Conservation (phyloP, 495 filamentous ascomycete genomes). For the Penicillium pulvis region DNA sequence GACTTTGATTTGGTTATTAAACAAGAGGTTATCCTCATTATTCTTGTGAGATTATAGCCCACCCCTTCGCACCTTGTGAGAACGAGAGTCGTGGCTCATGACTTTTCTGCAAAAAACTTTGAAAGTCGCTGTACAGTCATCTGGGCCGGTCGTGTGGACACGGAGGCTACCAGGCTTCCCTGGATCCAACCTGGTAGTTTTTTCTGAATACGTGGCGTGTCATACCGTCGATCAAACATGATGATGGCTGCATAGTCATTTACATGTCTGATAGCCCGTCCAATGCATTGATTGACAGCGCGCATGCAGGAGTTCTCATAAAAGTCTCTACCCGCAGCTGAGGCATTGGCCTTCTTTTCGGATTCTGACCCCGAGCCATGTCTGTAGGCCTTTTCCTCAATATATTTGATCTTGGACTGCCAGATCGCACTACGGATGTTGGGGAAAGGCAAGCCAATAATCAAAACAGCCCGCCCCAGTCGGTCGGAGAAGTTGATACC, state of each 20-base stretch:
- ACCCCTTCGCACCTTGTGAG: no score
- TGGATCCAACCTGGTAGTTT: constrained; percentile 93
- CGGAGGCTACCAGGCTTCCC: constrained; percentile 35
- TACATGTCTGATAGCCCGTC: constrained; percentile 85
- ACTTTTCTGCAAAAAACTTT: constrained; percentile 36
- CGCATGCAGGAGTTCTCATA: constrained; percentile 97
- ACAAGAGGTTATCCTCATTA: no score
- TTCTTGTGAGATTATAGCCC: no score
- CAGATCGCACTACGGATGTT: constrained; percentile 89
- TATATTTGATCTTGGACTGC: constrained; percentile 86
- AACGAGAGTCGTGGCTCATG: background rate
- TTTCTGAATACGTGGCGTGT: constrained; percentile 61
- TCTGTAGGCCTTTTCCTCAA: constrained; percentile 66
- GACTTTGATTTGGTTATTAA: no score
- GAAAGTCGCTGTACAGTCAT: constrained; percentile 34
- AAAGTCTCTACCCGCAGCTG: constrained; percentile 74
- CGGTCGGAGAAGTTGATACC: constrained; percentile 97
- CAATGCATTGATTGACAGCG: constrained; percentile 95
- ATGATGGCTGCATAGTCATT: constrained; percentile 89
- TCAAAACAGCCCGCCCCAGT: constrained; percentile 83
- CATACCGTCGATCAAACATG: constrained; percentile 79
- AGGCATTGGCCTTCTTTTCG: constrained; percentile 43
- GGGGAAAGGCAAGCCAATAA: constrained; percentile 90
- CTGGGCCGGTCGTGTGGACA: constrained; percentile 29
- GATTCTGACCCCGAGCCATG: constrained; percentile 41